phyloP scores from a whole-genome alignment of 208 protist species.

The Paratrypanosoma confusum region DNA sequence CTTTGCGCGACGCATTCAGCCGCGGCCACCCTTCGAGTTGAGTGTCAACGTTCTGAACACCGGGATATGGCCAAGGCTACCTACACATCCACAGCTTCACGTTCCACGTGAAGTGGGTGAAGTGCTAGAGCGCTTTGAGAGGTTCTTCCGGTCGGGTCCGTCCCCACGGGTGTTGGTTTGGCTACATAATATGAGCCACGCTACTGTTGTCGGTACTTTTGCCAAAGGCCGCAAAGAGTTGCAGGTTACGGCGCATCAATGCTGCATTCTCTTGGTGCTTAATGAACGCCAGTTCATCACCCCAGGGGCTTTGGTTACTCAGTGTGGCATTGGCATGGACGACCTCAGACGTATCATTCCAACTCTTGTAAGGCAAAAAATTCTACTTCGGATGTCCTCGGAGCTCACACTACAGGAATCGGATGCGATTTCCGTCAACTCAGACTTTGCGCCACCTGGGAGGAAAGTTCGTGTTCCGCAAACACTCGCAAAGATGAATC shows the following conservation, averaged over 20 bases:
- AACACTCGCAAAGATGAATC: constrained; percentile 23
- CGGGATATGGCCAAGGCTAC: constrained; percentile 81
- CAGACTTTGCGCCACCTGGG: constrained; percentile 37
- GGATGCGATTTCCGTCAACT: constrained; percentile 44
- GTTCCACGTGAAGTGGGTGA: no score
- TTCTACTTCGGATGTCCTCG: constrained; percentile 15
- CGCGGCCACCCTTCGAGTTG: constrained; percentile 26
- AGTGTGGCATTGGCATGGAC: constrained; percentile 22
- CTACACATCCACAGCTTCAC: no score
- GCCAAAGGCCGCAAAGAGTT: constrained; percentile 33
- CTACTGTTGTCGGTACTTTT: constrained; percentile 30
- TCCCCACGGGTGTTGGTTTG: no score
- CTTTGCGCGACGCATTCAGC: no score
- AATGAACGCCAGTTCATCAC: constrained; percentile 17
- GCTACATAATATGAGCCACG: no score
- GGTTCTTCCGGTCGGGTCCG: no score
- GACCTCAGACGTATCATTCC: constrained; percentile 24
- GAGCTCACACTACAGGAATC: constrained; percentile 14
- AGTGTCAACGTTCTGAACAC: constrained; percentile 58
- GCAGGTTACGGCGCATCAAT: constrained; percentile 50
- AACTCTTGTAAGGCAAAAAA: constrained; percentile 27
- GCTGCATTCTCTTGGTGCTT: constrained; percentile 63
- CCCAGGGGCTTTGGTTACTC: neutral
- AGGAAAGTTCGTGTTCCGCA: constrained; percentile 47
- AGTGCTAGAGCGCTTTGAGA: no score